phyloP scores from a whole-genome alignment of 1,139 yeast genomes.

The Taphrina flavorubra region DNA sequence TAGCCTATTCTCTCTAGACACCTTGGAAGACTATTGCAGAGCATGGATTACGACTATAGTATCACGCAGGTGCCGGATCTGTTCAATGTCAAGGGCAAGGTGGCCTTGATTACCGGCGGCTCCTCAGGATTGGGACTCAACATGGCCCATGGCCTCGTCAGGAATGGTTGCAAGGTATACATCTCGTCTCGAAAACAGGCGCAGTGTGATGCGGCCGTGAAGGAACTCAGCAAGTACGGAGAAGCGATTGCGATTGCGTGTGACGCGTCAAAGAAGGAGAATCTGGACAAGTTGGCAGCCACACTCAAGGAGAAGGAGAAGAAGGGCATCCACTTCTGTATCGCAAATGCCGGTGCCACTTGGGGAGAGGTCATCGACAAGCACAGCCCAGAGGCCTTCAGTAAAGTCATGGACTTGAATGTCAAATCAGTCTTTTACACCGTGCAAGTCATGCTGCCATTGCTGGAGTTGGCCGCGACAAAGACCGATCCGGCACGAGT shows the following conservation, averaged over 20 bases:
- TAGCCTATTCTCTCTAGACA: too few species aligned
- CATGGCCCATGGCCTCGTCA: slow-evolving; percentile 38
- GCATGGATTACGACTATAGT: slow-evolving; percentile 31
- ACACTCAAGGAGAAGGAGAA: slow-evolving; percentile 57
- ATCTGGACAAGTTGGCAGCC: slow-evolving; percentile 58
- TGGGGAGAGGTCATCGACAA: slow-evolving; percentile 74
- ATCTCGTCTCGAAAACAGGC: slow-evolving; percentile 69
- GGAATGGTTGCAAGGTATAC: slow-evolving; percentile 53
- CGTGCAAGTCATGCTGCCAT: slow-evolving; percentile 66
- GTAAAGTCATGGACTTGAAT: slow-evolving; percentile 64
- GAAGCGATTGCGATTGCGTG: slow-evolving; percentile 64
- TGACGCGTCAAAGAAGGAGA: slow-evolving; percentile 62
- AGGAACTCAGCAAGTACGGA: slow-evolving; percentile 58
- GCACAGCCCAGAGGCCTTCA: slow-evolving; percentile 68
- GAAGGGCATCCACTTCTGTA: slow-evolving; percentile 66
- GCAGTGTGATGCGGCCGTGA: slow-evolving; percentile 68
- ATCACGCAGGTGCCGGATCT: slow-evolving; percentile 46
- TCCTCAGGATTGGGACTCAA: slow-evolving; percentile 48
- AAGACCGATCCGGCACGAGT: slow-evolving; percentile 69
- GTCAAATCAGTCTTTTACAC: slow-evolving; percentile 74
- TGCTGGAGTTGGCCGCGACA: slow-evolving; percentile 63
- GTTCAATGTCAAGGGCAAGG: slow-evolving; percentile 63
- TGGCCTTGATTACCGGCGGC: slow-evolving; percentile 79
- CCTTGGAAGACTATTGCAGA: neutral
- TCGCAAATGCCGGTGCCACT: slow-evolving; percentile 84